A percentile compares a stretch with the other conserved stretches of the same genome.
These are phyloP conservation scores for Bipolaris victoriae DNA, from an alignment of 2,329 filamentous ascomycete species.

Conservation along the genomic window DNA sequence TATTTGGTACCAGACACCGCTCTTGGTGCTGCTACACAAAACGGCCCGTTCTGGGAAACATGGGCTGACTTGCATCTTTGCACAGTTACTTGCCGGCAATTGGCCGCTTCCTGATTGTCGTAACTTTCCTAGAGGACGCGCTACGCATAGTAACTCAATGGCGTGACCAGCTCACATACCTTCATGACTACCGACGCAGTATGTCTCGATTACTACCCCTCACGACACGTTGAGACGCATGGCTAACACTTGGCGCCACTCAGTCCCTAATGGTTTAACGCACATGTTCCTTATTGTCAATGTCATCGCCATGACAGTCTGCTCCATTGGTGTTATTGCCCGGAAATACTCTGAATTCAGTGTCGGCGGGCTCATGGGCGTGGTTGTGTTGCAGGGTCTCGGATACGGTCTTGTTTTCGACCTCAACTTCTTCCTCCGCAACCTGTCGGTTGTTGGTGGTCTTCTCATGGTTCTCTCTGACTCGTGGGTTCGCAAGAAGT, in stretches of 20 bases:
- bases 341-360: constrained; percentile 94
- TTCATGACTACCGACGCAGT: constrained; percentile 93
- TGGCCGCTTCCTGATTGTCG: constrained; percentile 95
- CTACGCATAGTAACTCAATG: constrained; percentile 97
- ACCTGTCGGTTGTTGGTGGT: constrained; percentile 95
- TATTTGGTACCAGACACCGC: not conserved
- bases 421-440: constrained; percentile 99
- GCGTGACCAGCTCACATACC: constrained; percentile 90
- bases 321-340: constrained; percentile 85
- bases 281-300: constrained; percentile 93
- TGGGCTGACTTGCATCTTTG: constrained; percentile 29
- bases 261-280: constrained; percentile 86
- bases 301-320: constrained; percentile 82
- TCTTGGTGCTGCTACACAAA: not conserved
- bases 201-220: constrained; percentile 40
- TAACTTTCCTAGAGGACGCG: constrained; percentile 97
- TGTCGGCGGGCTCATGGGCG: constrained; percentile 84
- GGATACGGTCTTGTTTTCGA: constrained; percentile 99
- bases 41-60: constrained; percentile 7
- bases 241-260: constrained; percentile 30
- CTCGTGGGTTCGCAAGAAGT: constrained; percentile 96
- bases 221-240: constrained; percentile 5
- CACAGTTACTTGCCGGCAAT: constrained; percentile 88
- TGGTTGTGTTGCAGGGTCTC: constrained; percentile 90
- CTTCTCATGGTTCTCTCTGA: constrained; percentile 98